Evolutionary conservation across 2,329 filamentous ascomycete genomes (phyloP), one percentile per base, ranked within the genome.

Genomic region (Alternaria conjuncta): DNA sequence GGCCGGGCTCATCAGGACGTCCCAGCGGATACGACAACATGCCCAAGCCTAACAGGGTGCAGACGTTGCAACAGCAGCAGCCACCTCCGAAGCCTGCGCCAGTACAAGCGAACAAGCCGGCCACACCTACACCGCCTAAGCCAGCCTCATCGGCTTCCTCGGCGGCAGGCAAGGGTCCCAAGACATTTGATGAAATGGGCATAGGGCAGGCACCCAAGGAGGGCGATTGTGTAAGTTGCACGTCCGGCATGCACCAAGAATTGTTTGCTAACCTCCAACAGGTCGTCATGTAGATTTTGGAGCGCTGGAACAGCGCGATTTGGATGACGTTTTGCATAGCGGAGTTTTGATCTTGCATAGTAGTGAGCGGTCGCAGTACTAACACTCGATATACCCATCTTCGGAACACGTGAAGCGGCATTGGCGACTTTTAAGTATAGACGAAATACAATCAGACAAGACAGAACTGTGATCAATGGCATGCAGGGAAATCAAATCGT

Each of bases 101-200:
- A 46, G 49, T 59, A 23, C 55, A 70, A 43, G 65, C 71, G 53
- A 54, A 64, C 60, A 68, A 73, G 51, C 69, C 73, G 18, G 58
- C 69, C 55, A 62, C 64, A n/a, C 70, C 74, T 26, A 69, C 75
- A 13, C 66, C 76, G 6, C 66, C 74, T 20, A 75, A 78, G 59
- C 72, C 79, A n/a, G 63, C 74, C 10, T 70, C 68, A n/a, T 67
- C 76, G n/a, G 64, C 69, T 23, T 49, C 69, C 25, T 63, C 68
- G 61, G 64, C 79, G 49, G 84, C 87, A 30, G 86, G 86, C 54
- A 92, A 94, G 76, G 96, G 95, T 11, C 95, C 96, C 1, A 93
- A 96, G 73, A 98, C 96, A 0, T 99, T 99, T 79, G 95, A 97
- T 78, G 94, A 96, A 78, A 99, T 99, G 96, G 96, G 96, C 43